Evolutionary conservation across 306 rosid species (phyloP), one percentile per base, ranked within the genome.

Genomic region (Quillaja saponaria): DNA sequence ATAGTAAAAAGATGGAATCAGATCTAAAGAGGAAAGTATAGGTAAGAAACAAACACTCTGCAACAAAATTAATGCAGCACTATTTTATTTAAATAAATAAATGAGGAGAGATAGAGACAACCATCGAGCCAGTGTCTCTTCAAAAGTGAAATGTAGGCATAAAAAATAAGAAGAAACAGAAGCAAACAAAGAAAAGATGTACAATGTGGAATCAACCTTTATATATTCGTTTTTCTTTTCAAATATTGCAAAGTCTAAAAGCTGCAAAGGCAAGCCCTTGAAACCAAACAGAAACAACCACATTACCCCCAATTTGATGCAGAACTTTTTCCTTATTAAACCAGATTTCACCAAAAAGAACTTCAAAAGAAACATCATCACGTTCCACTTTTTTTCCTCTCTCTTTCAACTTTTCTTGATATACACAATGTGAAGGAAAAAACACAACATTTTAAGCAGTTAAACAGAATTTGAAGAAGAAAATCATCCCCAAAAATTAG

Each of bases 181-280:
- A 57, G 68, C 49, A 48, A 61, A 67, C 64, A 63, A 69, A 48
- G 49, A 75, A 78, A 75, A 68, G 31, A 52, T 54, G 76, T 63
- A 67, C 59, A 55, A 60, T 49, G 51, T 17, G 52, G 79, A 78
- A 66, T 65, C 44, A 33, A 35, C 61, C 62, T 70, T 74, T 82
- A 65, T 41, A 56, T 62, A 73, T 76, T 83, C 82, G 65, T 10
- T 76, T 63, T 49, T 64, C 80, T 71, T 76, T 83, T 48, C 1
- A 58, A 55, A 68, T 72, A 20, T 16, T 35, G 13, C 38, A 42
- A 73, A 57, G 37, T 5, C 55, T 34, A 71, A 90, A 79, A 76
- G 77, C 77, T 81, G 74, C 73, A 35, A 80, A 68, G 25, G 47
- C 78, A 71, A 82, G 71, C 84, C 64, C 68, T 74, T 67, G 60